Conservation (phyloP, 768 basidiomycete genomes). For the Pisolithus marmoratus region DNA sequence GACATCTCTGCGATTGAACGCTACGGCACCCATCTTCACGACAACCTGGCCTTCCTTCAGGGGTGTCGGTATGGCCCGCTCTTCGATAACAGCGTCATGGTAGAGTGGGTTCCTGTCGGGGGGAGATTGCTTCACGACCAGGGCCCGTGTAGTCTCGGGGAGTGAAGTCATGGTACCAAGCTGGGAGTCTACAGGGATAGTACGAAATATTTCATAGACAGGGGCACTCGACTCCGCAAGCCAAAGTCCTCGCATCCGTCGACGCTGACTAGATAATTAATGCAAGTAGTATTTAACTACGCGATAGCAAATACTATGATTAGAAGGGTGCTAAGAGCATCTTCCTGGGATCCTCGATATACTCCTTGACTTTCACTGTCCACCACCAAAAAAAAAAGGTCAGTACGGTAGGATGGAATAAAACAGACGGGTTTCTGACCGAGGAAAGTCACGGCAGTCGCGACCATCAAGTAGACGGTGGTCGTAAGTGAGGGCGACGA, state of each 20-base stretch:
- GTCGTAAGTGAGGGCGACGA: constrained; percentile 91
- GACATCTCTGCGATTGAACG: constrained; percentile 78
- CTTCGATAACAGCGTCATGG: constrained; percentile 52
- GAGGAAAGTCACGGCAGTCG: constrained; percentile 96
- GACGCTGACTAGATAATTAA: too few species aligned
- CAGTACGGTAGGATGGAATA: not conserved
- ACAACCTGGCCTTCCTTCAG: constrained; percentile 56
- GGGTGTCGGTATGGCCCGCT: constrained; percentile 39
- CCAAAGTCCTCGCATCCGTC: too few species aligned
- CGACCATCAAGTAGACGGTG: constrained; percentile 93
- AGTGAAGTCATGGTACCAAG: constrained; percentile 12
- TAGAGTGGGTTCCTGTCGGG: constrained; percentile 37
- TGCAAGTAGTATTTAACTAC: not conserved
- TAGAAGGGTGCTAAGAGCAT: constrained; percentile 56
- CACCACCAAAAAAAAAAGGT: constrained; percentile 5
- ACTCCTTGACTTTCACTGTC: constrained; percentile 90
- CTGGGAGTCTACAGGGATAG: too few species aligned
- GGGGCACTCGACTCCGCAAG: too few species aligned
- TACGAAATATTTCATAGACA: too few species aligned
- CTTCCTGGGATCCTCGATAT: constrained; percentile 90
- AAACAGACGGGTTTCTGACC: constrained; percentile 45
- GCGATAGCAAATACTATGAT: not conserved
- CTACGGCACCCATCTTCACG: constrained; percentile 62
- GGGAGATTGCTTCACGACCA: constrained; percentile 44
- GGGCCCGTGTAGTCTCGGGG: constrained; percentile 41